Conservation (phyloP, 1,139 yeast genomes). For the Saccharomycopsis hybrid region DNA sequence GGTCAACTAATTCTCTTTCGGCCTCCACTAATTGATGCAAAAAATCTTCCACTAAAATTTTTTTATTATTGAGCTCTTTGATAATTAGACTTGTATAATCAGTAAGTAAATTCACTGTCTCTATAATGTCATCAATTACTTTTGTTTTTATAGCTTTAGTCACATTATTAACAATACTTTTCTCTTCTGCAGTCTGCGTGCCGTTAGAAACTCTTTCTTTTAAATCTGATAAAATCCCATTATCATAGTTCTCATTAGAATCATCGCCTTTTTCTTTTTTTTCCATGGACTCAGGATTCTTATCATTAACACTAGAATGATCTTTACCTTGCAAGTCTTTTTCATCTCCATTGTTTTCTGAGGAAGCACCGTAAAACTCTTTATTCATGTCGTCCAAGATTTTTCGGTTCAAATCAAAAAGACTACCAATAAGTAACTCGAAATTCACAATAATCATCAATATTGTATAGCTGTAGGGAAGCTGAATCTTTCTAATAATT, state of each 20-base stretch:
- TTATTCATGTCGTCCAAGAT: background rate
- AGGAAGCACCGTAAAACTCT: background rate
- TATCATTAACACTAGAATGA: too few species aligned
- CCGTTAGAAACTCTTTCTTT: too few species aligned
- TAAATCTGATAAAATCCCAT: too few species aligned
- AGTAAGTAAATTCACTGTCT: background rate
- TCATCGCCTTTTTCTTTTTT: too few species aligned
- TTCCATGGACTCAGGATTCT: too few species aligned
- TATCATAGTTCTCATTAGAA: too few species aligned
- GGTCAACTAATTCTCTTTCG: background rate
- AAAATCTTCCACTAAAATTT: background rate
- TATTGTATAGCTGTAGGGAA: constrained; percentile 1
- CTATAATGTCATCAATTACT: background rate
- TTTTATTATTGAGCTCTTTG: constrained; percentile 2
- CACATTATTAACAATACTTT: too few species aligned
- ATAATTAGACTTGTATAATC: background rate
- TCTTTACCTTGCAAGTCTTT: too few species aligned
- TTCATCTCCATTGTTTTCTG: too few species aligned
- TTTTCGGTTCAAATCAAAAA: background rate
- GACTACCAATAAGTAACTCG: background rate
- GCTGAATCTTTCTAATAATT: background rate
- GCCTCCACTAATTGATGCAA: background rate
- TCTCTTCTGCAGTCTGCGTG: too few species aligned
- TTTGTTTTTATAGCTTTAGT: too few species aligned
- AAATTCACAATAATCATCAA: background rate